Percentiles rank a stretch among this genome's conserved stretches.
phyloP scores from a whole-genome alignment of 2,329 filamentous ascomycete species.

The Tolypocladium capitatum region DNA sequence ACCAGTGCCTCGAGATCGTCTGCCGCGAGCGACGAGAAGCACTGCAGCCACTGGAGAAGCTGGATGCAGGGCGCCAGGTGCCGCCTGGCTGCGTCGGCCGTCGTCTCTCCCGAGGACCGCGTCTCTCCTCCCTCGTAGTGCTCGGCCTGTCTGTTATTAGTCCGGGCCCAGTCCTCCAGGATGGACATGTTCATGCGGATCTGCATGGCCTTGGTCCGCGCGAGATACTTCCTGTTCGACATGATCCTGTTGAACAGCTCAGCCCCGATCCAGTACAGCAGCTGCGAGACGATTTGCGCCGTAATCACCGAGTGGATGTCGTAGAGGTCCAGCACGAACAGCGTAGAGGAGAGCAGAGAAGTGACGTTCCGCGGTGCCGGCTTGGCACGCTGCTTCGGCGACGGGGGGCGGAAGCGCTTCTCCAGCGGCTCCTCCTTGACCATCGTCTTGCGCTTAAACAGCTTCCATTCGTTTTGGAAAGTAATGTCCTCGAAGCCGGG shows the following conservation, averaged over 20 bases:
- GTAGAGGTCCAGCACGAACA: conserved; percentile 97
- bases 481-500: conserved; percentile 93
- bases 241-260: conserved; percentile 98
- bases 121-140: conserved; percentile 91
- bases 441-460: conserved; percentile 84
- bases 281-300: conserved; percentile 78
- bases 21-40: conserved; percentile 76
- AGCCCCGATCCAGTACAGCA: conserved; percentile 91
- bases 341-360: conserved; percentile 82
- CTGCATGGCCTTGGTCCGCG: conserved; percentile 97
- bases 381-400: conserved; percentile 83
- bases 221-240: conserved; percentile 88
- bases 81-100: conserved; percentile 66
- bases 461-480: conserved; percentile 97
- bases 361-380: conserved; percentile 90
- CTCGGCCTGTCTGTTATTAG: conserved; percentile 87
- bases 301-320: conserved; percentile 96
- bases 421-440: conserved; percentile 82
- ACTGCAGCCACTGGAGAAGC: conserved; percentile 92
- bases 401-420: conserved; percentile 83
- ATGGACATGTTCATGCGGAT: conserved; percentile 97
- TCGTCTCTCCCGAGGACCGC: conserved; percentile 72
- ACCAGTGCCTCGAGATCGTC: conserved; percentile 84
- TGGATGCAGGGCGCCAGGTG: conserved; percentile 88
- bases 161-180: conserved; percentile 88